Percentiles rank a stretch among this genome's conserved stretches.
phyloP scores from a whole-genome alignment of 2,329 filamentous ascomycete species.

The Periconia digitata region DNA sequence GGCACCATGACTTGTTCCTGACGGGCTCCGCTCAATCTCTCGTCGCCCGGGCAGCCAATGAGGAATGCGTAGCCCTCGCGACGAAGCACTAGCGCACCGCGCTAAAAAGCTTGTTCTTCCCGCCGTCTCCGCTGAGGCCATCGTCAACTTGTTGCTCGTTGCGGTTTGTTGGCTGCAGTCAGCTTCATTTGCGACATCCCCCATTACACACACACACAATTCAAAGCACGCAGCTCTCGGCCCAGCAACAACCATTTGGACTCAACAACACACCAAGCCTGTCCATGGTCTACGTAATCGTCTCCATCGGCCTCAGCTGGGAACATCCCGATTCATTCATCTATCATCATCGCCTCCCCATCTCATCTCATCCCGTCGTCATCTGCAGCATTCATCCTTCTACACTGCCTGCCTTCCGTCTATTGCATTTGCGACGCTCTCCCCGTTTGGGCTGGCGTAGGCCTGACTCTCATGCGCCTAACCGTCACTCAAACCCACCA shows the following conservation, averaged over 20 bases:
- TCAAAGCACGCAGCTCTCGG: too few species aligned
- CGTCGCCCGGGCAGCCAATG: slow-evolving; percentile 14
- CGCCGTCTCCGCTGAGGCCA: too few species aligned
- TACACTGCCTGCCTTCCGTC: not conserved
- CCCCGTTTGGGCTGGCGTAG: slow-evolving; percentile 30
- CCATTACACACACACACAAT: too few species aligned
- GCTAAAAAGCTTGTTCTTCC: slow-evolving; percentile 11
- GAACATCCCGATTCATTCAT: not conserved
- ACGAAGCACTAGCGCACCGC: not conserved
- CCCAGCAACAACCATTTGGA: too few species aligned
- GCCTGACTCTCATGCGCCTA: slow-evolving; percentile 3
- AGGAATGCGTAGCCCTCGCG: slow-evolving; percentile 6
- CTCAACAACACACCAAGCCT: too few species aligned
- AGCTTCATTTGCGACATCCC: too few species aligned
- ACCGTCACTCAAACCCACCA: not conserved
- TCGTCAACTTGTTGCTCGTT: too few species aligned
- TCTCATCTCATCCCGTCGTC: too few species aligned
- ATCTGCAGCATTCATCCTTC: not conserved
- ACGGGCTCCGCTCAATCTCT: not conserved
- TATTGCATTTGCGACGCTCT: slow-evolving; percentile 27
- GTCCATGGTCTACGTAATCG: too few species aligned
- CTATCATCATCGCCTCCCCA: not conserved
- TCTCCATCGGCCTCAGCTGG: too few species aligned
- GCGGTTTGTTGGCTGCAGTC: too few species aligned
- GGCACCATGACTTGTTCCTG: not conserved